Evolutionary conservation across 257 asterid species (phyloP).

Genomic region (Petunia axillaris): DNA sequence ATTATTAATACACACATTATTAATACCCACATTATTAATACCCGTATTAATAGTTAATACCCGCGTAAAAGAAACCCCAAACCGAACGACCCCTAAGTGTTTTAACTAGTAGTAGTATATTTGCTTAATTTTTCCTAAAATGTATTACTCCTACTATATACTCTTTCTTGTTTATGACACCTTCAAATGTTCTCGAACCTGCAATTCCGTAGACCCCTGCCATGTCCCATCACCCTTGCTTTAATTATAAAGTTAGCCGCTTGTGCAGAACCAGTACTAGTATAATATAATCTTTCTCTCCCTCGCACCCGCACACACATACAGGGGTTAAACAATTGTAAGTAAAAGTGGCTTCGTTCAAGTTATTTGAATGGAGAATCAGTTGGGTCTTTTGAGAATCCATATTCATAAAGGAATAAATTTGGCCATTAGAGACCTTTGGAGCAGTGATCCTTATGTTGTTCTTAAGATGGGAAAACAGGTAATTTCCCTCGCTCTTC

Average conservation of each 20-base stretch:
- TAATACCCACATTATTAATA: too few species aligned
- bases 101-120: too few species aligned
- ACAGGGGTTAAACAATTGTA: not conserved
- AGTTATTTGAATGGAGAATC: slow-evolving; percentile 27
- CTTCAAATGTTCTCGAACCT: not conserved
- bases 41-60: too few species aligned
- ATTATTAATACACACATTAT: too few species aligned
- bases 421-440: slow-evolving; percentile 33
- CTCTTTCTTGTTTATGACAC: not conserved
- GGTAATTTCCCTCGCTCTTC: slow-evolving; percentile 39
- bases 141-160: too few species aligned
- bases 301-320: not conserved
- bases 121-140: too few species aligned
- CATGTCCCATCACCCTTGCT: not conserved
- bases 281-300: not conserved
- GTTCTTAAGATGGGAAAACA: slow-evolving; percentile 61
- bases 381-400: slow-evolving; percentile 34
- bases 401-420: slow-evolving; percentile 33
- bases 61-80: too few species aligned
- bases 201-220: not conserved
- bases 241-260: not conserved
- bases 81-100: too few species aligned
- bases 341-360: not conserved
- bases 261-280: not conserved
- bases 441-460: slow-evolving; percentile 38